Base-by-base conservation (phyloP, 345 rosid species). In the Boechera stricta region DNA sequence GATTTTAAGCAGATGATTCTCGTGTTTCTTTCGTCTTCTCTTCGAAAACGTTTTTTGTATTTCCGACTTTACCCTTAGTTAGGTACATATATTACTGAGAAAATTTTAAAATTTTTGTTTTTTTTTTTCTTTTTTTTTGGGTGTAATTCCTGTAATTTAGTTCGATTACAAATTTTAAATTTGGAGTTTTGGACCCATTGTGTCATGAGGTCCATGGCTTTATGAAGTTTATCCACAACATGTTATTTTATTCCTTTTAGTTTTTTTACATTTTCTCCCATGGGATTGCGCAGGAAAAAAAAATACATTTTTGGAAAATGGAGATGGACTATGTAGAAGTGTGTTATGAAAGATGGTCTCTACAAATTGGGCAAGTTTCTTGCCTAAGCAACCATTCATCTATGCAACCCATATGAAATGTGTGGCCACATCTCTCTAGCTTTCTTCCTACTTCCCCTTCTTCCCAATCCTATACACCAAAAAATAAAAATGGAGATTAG, bases 361-460 rank as follows among this genome's bases (percentile, higher is more conserved):
- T 84, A 72, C 98, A 93, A 48, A 90, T 83, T n/a, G 98, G 98
- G 33, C 97, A 93, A 18, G 90, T 84, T 10, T 81, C 90, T 57
- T 86, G 84, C 62, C 79, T 71, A 18, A 57, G 63, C 11, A 93
- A 74, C 98, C 98, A 93, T 64, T 79, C 73, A 79, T 93, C 97
- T 75, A 91, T 62, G 77, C 96, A 93, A 3, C 65, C 79, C 81
- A 73, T 58, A 79, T 93, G 98, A 81, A 87, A 90, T n/a, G 39
- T 42, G 44, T 91, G 98, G 32, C 86, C 83, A 60, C 98, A 93
- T 15, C 28, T 58, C 6, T 89, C 88, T 42, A 93, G 89, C 35
- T 81, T 78, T 75, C 92, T 91, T 69, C 80, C 76, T 2, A 69
- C 18, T 8, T 91, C 91, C 10, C 89, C 92, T 73, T 77, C 91